Base-by-base conservation (phyloP, 2,329 filamentous ascomycete genomes). In the Endoconidiophora laricicola region DNA sequence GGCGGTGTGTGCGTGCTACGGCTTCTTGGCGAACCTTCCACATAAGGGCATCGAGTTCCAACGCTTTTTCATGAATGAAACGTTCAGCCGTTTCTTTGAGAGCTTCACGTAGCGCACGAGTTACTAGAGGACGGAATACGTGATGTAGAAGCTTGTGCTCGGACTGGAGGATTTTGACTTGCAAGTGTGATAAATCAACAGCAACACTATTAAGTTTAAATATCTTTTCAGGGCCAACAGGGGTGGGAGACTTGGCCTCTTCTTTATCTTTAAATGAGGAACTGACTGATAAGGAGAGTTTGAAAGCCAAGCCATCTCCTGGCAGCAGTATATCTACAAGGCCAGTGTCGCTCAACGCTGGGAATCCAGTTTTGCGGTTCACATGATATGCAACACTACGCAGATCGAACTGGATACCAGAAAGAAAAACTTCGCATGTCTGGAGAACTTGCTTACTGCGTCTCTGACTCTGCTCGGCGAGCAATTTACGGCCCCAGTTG, bases 131-230 rank as follows among this genome's bases (percentile, higher is more conserved):
- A 73, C 95, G 95, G 72, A 90, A 82, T 37, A 95, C 62, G 49
- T 69, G 70, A 65, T 96, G 94, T 20, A 96, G 73, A 10, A 91
- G 61, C 76, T 95, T 98, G 75, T 96, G 88, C 64, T 82, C 93
- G 48, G 88, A 95, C 71, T 94, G 79, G 73, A 88, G 87, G 56
- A 98, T 65, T 70, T 94, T 94, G 68, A 98, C 80, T 58, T 83
- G 76, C 52, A 95, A 73, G 60, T 88, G 64, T 67, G 85, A 83
- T 57, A 94, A 77, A 58, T 86, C 79, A 18, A 94, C 85, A 39
- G 83, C 73, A 69, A 94, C 83, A 64, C 83, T 88, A 61, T 94
- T 86, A 54, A 96, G 75, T 75, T 94, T 95, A 76, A 96, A 90
- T 68, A 94, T 91, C 64, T 91, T 50, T 7, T 48, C 38, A 10